Base-by-base conservation (phyloP, 805 yeast genomes). In the Grigorovia yakushimaensis region DNA sequence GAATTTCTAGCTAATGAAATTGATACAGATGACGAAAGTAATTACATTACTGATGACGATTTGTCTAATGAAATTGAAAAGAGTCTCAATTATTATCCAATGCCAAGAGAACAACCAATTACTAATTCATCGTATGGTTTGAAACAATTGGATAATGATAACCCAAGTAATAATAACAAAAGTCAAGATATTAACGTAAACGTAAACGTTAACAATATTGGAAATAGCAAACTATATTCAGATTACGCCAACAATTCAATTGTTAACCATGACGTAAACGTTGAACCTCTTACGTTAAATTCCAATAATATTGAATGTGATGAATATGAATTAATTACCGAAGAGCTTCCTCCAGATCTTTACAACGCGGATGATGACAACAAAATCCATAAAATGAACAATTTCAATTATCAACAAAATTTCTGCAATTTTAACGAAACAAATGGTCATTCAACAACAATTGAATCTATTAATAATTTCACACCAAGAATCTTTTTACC, bases 1-100 rank as follows among this genome's bases (percentile, higher is more conserved):
- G 36, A 38, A 7, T 15, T 18, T 24, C n/a, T 13, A 21, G 37
- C 30, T 30, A 24, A 37, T 20, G 47, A 43, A 35, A 33, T n/a
- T 33, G 15, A 18, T 3, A 5, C 36, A 15, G 46, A 35, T 4
- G 17, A 17, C 30, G 37, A 22, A 10, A 38, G 21, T 9, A 33
- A 40, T 27, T 47, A 51, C 23, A 55, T 47, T 39, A 39, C 39
- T 15, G 51, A 45, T 5, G 51, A 48, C 13, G 47, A 53, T 15
- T 17, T 54, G 27, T 51, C 58, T 3, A 49, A 48, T 15, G 57
- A 54, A 33, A 54, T 56, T 27, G 52, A 54, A 38, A 44, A 51
- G 24, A 52, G 51, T 39, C 44, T 58, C 8, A 50, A 51, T 10
- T 49, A 53, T n/a, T 55, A 52, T 47, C 53, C 50, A 17, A 49